Evolutionary conservation across 139 green algal genomes (phyloP).

Genomic region (Chlorella sorokiniana): DNA sequence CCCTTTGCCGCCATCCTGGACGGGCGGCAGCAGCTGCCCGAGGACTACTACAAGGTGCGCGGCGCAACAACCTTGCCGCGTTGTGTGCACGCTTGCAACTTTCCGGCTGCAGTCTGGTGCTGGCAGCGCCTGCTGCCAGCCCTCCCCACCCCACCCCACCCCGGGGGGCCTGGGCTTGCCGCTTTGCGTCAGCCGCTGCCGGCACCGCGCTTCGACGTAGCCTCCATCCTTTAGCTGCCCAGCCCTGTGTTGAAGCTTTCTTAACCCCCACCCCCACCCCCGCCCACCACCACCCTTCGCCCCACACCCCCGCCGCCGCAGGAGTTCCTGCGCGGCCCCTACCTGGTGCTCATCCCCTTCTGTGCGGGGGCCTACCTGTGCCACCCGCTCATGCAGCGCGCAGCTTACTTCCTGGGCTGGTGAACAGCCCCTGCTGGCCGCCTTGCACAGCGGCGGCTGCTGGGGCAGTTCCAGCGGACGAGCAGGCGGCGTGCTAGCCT

Average conservation of each 20-base stretch:
- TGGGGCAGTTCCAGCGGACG: too few species aligned
- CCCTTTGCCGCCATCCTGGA: slow-evolving; percentile 92
- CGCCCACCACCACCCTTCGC: neutral
- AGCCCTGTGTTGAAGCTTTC: neutral
- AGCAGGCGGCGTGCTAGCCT: too few species aligned
- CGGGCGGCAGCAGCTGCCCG: slow-evolving; percentile 88
- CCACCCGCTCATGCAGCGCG: slow-evolving; percentile 93
- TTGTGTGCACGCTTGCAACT: neutral
- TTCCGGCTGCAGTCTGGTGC: too few species aligned
- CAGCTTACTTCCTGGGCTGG: slow-evolving; percentile 84
- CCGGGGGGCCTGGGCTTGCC: too few species aligned
- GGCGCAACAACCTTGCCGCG: neutral
- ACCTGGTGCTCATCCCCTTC: slow-evolving; percentile 78
- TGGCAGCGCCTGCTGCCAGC: too few species aligned
- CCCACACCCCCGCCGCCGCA: neutral
- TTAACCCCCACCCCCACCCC: neutral
- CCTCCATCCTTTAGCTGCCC: too few species aligned
- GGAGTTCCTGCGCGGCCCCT: slow-evolving; percentile 91
- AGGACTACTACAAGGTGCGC: slow-evolving; percentile 86
- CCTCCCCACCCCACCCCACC: too few species aligned
- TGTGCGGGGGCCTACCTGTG: slow-evolving; percentile 88
- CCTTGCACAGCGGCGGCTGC: too few species aligned
- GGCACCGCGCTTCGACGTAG: too few species aligned
- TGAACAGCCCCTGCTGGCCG: too few species aligned
- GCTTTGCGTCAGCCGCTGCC: too few species aligned